Conservation (phyloP, 1,284 basidiomycete species). For the Sutorius eximius region DNA sequence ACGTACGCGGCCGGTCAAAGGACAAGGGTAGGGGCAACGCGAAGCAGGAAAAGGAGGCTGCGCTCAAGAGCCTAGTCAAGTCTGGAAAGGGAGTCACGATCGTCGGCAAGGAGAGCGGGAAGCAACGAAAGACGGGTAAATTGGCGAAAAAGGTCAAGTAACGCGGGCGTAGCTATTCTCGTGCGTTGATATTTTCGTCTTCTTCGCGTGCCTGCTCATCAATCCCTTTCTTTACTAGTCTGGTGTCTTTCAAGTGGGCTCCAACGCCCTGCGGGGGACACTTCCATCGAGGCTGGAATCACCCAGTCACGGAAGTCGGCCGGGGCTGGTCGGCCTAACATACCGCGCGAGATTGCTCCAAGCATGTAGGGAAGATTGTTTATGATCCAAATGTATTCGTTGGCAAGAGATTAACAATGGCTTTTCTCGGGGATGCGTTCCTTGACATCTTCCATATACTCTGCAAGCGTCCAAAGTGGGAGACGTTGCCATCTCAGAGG, state of each 20-base stretch:
- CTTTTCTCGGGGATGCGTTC: not conserved
- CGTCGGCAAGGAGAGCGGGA: conserved; percentile 68
- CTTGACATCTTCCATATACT: not conserved
- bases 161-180: not conserved
- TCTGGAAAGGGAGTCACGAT: conserved; percentile 85
- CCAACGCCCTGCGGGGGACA: not conserved
- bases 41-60: conserved; percentile 82
- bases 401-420: not conserved
- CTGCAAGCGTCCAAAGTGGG: no score
- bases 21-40: conserved; percentile 47
- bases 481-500: no score
- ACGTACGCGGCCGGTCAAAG: conserved; percentile 43
- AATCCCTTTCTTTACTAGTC: not conserved
- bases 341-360: not conserved
- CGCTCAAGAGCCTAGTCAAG: conserved; percentile 78
- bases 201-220: not conserved
- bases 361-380: not conserved
- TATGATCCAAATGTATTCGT: not conserved
- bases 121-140: conserved; percentile 4
- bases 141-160: conserved; percentile 17
- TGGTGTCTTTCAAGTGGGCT: not conserved
- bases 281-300: not conserved
- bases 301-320: not conserved
- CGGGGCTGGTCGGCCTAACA: not conserved
- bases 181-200: conserved; percentile 3